These are phyloP conservation scores for Tuber melanosporum DNA, from an alignment of 495 filamentous ascomycete genomes.

Conservation along the genomic window DNA sequence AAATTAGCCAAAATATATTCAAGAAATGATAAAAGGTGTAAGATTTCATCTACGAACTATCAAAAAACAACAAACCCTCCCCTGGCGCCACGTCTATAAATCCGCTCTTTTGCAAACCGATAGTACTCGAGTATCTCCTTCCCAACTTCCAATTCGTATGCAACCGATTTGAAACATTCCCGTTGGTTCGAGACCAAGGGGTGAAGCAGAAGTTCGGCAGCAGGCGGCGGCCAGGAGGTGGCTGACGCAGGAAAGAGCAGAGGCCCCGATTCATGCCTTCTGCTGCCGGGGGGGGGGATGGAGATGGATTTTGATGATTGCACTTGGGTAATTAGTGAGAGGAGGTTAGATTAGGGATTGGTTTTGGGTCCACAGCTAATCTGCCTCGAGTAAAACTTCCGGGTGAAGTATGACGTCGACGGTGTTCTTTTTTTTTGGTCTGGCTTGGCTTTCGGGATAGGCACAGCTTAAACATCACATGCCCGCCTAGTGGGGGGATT, in stretches of 20 bases:
- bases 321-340: background rate
- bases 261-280: constrained; percentile 25
- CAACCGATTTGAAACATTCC: background rate
- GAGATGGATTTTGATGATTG: background rate
- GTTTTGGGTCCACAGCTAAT: background rate
- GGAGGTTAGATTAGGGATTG: background rate
- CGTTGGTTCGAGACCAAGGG: background rate
- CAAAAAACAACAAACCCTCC: constrained; percentile 81
- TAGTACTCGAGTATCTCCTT: constrained; percentile 22
- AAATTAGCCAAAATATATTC: background rate
- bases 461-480: background rate
- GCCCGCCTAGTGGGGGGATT: background rate
- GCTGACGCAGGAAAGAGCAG: constrained; percentile 11
- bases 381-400: background rate
- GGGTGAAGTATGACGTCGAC: background rate
- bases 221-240: background rate
- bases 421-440: background rate
- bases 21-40: background rate
- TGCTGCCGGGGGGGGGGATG: background rate
- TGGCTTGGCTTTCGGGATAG: background rate
- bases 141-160: background rate
- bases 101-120: constrained; percentile 51
- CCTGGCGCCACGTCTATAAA: constrained; percentile 66
- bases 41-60: constrained; percentile 55
- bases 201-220: constrained; percentile 2